Evolutionary conservation across 2,329 filamentous ascomycete species (phyloP).

Genomic region (Coniochaeta ligniaria): DNA sequence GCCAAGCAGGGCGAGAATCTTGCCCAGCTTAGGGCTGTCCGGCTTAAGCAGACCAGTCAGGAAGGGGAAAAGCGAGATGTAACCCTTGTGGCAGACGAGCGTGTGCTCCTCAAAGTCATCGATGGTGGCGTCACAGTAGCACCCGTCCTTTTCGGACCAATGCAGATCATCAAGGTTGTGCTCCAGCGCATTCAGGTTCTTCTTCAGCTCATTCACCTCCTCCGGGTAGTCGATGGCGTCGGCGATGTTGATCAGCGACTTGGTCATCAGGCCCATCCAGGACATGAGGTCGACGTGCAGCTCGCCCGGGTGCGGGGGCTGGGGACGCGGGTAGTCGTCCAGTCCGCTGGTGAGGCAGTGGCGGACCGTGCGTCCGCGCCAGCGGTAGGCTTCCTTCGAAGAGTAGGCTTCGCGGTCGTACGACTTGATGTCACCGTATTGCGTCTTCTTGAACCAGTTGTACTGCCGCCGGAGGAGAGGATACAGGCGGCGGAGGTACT

Average conservation of each 20-base stretch:
- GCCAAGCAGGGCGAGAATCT: slow-evolving; percentile 68
- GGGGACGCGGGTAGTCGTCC: slow-evolving; percentile 90
- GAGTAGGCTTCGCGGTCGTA: slow-evolving; percentile 89
- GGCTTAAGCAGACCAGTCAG: slow-evolving; percentile 71
- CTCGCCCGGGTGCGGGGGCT: slow-evolving; percentile 92
- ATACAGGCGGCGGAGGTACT: slow-evolving; percentile 72
- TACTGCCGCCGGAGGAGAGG: slow-evolving; percentile 85
- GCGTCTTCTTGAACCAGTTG: slow-evolving; percentile 90
- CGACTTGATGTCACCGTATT: slow-evolving; percentile 79
- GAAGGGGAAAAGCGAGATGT: slow-evolving; percentile 90
- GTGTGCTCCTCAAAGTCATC: slow-evolving; percentile 89
- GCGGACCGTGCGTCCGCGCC: slow-evolving; percentile 79
- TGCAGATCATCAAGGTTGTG: slow-evolving; percentile 89
- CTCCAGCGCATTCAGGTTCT: slow-evolving; percentile 68
- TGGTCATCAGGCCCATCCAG: slow-evolving; percentile 96
- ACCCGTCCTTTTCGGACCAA: slow-evolving; percentile 74
- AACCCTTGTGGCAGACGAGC: slow-evolving; percentile 93
- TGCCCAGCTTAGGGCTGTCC: slow-evolving; percentile 67
- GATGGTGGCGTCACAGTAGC: slow-evolving; percentile 91
- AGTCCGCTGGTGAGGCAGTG: slow-evolving; percentile 91
- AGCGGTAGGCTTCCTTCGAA: slow-evolving; percentile 86
- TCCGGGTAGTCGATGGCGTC: slow-evolving; percentile 66
- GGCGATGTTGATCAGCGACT: slow-evolving; percentile 75
- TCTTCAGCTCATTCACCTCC: slow-evolving; percentile 65
- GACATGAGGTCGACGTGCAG: slow-evolving; percentile 90